Evolutionary conservation across 768 basidiomycete species (phyloP), one percentile per base, ranked within the genome.

Genomic region (Hericium alpestre): DNA sequence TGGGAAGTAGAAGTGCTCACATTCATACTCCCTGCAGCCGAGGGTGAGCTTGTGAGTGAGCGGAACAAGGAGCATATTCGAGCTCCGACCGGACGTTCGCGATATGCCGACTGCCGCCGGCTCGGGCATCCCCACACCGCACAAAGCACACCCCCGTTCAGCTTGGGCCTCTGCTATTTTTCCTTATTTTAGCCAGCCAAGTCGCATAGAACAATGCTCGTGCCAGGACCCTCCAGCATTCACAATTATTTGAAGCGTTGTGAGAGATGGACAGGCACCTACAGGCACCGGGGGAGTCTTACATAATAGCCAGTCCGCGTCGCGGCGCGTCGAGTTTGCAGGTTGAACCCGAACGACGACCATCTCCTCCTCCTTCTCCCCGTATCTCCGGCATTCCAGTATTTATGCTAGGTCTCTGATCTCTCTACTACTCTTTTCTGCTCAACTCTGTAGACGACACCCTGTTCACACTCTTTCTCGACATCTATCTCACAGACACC

Each of bases 21-120:
- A 64, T 74, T 74, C 73, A 74, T 74, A 63, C 65, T 70, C 64
- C 62, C 59, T 60, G 62, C 65, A 66, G 64, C 61, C 69, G 43
- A 51, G 49, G 22, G 23, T 51, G 61, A 60, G 22, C 32, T 51
- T 58, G 57, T 59, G 55, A 58, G 61, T 65, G 64, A 56, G 64
- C 63, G 61, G 62, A 58, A 63, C 65, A 65, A 66, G 63, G 53
- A 43, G 4, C 15, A 27, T 60, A 60, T 70, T 71, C 55, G 49
- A 56, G 61, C 68, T 69, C 68, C 68, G 69, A 27, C 52, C 54
- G 1, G 55, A 61, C 20, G 41, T 4, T 23, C 38, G 16, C 58
- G 20, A 20, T n/a, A 18, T 38, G 38, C 52, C 52, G 52, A 40
- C n/a, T 16, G 25, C 22, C 9, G 23, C 50, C 25, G 25, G 22